Evolutionary conservation across 352 stramenopile genomes (phyloP).

Genomic region (Lagenidium sp.): DNA sequence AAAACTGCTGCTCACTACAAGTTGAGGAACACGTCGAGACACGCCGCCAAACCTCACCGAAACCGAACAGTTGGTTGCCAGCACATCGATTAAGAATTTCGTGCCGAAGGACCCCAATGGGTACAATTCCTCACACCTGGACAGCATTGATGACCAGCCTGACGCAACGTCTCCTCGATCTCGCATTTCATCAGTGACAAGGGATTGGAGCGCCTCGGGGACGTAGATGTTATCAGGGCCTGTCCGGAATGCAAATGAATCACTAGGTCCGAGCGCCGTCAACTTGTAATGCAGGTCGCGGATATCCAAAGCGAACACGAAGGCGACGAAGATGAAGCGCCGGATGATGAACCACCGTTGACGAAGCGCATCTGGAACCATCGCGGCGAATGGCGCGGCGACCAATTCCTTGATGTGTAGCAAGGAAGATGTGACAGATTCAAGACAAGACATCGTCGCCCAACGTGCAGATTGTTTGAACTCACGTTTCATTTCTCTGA

Average conservation of each 20-base stretch:
- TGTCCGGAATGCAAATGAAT: constrained; percentile 6
- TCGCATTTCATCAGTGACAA: constrained; percentile 1
- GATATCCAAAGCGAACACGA: constrained; percentile 5
- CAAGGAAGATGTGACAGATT: too few species aligned
- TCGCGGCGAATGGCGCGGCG: not conserved
- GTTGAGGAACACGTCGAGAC: too few species aligned
- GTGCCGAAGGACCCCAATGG: not conserved
- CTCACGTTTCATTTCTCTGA: too few species aligned
- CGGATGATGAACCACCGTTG: constrained; percentile 12
- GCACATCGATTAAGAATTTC: constrained; percentile 4
- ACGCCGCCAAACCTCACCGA: too few species aligned
- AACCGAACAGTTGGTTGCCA: constrained; percentile 1
- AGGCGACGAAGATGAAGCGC: constrained; percentile 4
- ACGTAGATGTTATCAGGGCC: constrained; percentile 2
- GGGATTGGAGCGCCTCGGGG: not conserved
- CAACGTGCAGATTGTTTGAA: too few species aligned
- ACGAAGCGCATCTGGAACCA: constrained; percentile 5
- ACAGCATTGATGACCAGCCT: constrained; percentile 6
- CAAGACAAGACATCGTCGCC: too few species aligned
- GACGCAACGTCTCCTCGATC: not conserved
- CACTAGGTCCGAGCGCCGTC: not conserved
- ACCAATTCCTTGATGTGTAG: too few species aligned
- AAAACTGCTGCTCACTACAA: constrained; percentile 2
- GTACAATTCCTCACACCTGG: constrained; percentile 1
- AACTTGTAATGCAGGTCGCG: constrained; percentile 10